These are phyloP conservation scores for Fusarium equiseti DNA, from an alignment of 2,329 filamentous ascomycete species.

Conservation along the genomic window DNA sequence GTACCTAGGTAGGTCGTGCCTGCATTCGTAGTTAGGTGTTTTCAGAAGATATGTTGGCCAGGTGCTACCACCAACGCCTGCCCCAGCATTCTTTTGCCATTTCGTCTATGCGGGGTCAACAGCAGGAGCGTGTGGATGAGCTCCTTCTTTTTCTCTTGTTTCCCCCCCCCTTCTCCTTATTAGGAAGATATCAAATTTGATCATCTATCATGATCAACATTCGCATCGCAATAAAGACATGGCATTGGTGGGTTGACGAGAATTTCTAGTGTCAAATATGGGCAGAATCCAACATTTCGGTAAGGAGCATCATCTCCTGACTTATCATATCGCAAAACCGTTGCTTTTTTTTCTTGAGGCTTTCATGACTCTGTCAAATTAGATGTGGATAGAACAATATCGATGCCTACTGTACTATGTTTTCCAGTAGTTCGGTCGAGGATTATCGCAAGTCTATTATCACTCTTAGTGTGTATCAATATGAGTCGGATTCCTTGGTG, in stretches of 20 bases:
- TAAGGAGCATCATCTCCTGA: neutral
- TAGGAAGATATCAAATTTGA: neutral
- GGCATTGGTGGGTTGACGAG: neutral
- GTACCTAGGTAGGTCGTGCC: no score
- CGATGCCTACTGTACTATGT: neutral
- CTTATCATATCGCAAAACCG: neutral
- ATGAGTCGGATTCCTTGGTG: neutral
- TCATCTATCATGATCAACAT: conserved; percentile 2
- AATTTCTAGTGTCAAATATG: neutral
- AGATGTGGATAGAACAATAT: conserved; percentile 5
- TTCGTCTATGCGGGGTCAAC: neutral
- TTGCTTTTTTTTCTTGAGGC: neutral
- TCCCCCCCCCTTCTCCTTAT: neutral
- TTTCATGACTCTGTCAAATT: conserved; percentile 7
- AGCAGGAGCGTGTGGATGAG: neutral
- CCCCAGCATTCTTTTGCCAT: neutral
- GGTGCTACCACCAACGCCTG: neutral
- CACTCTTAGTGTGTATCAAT: neutral
- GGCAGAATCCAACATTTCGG: neutral
- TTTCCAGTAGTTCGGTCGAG: neutral
- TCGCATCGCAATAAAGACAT: neutral
- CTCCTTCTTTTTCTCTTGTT: neutral
- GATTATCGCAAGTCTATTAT: neutral
- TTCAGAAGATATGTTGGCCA: neutral
- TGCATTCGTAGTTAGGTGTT: neutral